Percentiles rank a stretch among this genome's conserved stretches.
These are phyloP conservation scores for Oxytropis ochrocephala DNA, from an alignment of 306 rosid genomes.

Conservation along the genomic window DNA sequence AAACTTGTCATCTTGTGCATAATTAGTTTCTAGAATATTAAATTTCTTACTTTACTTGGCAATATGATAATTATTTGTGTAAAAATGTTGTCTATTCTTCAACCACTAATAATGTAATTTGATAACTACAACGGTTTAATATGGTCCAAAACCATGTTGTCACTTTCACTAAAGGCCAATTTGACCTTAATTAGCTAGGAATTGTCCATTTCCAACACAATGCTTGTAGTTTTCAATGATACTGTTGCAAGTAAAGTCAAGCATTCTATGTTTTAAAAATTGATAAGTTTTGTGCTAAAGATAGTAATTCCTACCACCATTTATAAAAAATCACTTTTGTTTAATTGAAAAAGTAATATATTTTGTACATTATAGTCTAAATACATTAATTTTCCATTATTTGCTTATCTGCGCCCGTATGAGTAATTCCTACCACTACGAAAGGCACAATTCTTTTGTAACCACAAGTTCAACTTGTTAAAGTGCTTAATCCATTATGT, in stretches of 20 bases:
- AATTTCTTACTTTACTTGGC: slow-evolving; percentile 20
- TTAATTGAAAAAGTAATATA: too few species aligned
- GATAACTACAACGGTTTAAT: slow-evolving; percentile 17
- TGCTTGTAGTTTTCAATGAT: slow-evolving; percentile 25
- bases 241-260: slow-evolving; percentile 41
- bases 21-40: slow-evolving; percentile 20
- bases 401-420: too few species aligned
- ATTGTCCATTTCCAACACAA: slow-evolving; percentile 31
- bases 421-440: slow-evolving; percentile 46
- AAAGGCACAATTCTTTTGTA: slow-evolving; percentile 30
- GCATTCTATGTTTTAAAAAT: slow-evolving; percentile 28
- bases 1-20: slow-evolving; percentile 23
- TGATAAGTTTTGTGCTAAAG: slow-evolving; percentile 15
- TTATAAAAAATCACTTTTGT: too few species aligned
- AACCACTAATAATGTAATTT: slow-evolving; percentile 24
- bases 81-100: slow-evolving; percentile 24
- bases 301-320: slow-evolving; percentile 49
- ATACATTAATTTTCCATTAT: too few species aligned
- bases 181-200: neutral
- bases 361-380: too few species aligned
- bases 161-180: slow-evolving; percentile 11
- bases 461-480: slow-evolving; percentile 36
- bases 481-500: slow-evolving; percentile 41
- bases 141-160: slow-evolving; percentile 36
- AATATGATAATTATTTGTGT: slow-evolving; percentile 29